Evolutionary conservation across 345 rosid species (phyloP).

Genomic region (Eucalyptus guilfoylei): DNA sequence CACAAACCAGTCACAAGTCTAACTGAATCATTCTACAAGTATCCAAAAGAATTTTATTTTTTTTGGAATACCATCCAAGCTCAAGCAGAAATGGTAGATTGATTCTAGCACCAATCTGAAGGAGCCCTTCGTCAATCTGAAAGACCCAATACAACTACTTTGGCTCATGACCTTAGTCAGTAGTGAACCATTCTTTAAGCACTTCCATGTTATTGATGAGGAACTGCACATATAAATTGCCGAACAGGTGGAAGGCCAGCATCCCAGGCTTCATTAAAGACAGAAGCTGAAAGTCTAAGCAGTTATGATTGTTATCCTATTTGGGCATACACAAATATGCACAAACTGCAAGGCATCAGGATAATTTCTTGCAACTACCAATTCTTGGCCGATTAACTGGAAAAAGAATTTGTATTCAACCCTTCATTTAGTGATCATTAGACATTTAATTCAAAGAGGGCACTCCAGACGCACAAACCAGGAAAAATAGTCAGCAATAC

Average conservation of each 20-base stretch:
- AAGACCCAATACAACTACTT: neutral
- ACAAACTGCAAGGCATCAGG: neutral
- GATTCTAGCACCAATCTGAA: neutral
- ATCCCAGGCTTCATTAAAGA: neutral
- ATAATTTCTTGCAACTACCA: neutral
- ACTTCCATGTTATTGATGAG: neutral
- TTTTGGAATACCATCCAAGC: neutral
- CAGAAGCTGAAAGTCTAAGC: neutral
- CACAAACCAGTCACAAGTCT: neutral
- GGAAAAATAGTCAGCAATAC: slow-evolving; percentile 13
- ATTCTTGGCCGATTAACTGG: neutral
- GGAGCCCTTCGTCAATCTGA: neutral
- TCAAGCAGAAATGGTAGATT: neutral
- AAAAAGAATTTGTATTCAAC: neutral
- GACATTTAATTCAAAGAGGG: neutral
- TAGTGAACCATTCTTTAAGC: neutral
- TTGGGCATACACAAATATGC: neutral
- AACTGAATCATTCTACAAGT: neutral
- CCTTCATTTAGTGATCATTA: neutral
- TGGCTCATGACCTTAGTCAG: neutral
- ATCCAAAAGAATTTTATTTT: neutral
- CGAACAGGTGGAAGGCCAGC: neutral
- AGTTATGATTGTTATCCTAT: neutral
- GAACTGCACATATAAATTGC: neutral
- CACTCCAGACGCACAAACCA: neutral